Evolutionary conservation across 106 monocot species (phyloP).

Genomic region (Dendrobium nobile): DNA sequence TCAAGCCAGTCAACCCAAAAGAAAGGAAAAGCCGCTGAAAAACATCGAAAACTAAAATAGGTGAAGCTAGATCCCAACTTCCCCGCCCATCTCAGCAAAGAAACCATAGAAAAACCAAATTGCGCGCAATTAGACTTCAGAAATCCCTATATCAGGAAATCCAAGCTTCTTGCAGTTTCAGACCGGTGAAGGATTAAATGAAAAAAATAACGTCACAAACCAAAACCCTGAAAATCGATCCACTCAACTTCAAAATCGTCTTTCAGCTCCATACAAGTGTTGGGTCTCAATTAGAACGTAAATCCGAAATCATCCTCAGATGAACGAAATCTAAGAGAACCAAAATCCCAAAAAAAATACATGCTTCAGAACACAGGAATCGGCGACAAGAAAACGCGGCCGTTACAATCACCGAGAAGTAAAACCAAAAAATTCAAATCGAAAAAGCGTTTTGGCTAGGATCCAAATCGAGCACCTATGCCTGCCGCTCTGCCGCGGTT

Average conservation of each 20-base stretch:
- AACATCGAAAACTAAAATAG: neutral
- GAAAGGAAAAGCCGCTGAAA: neutral
- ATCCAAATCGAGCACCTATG: conserved; percentile 4
- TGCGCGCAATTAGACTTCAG: neutral
- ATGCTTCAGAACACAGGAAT: neutral
- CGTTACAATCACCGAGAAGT: neutral
- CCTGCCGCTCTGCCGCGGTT: neutral
- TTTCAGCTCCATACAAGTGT: neutral
- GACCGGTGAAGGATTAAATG: neutral
- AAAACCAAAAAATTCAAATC: conserved; percentile 3
- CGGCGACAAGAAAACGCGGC: neutral
- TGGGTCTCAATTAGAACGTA: neutral
- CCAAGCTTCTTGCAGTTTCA: neutral
- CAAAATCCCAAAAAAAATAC: neutral
- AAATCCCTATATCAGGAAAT: neutral
- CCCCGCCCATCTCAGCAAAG: neutral
- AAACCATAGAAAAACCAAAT: neutral
- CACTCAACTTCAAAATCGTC: neutral
- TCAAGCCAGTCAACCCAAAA: neutral
- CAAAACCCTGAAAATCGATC: neutral
- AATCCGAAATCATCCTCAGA: neutral
- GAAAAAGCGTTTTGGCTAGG: neutral
- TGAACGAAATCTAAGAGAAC: neutral
- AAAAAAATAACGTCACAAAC: neutral
- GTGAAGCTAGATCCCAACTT: neutral